Evolutionary conservation across 768 basidiomycete genomes (phyloP), one percentile per base, ranked within the genome.

Genomic region (Naganishia vaughanmartiniae): DNA sequence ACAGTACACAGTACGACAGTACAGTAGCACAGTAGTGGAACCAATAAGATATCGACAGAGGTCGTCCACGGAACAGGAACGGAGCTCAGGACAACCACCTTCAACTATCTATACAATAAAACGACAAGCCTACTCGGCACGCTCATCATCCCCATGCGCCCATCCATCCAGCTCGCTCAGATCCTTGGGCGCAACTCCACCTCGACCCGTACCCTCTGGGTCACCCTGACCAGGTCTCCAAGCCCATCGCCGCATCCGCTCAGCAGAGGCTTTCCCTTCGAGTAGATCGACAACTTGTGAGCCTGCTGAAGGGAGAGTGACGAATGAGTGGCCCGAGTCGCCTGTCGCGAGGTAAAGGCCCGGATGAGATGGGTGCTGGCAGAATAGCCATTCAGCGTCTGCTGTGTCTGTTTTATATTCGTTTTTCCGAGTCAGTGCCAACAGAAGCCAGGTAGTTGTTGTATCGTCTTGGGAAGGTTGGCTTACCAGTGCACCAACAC

Each of bases 401-500:
- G 74, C 70, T 1, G 78, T 76, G 55, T 81, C 77, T 70, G 48
- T 54, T 17, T 15, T 3, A 19, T 15, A 42, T 66, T n/a, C 42
- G 15, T 21, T 30, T n/a, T 4, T 14, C 19, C 34, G 39, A n/a
- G 69, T 28, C 24, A 53, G 28, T 10, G n/a, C 14, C n/a, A 48
- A 26, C 31, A n/a, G 66, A 57, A 6, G 33, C 26, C 3, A 9
- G 65, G 55, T 21, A 33, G 55, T 19, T 33, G 28, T 28, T 30
- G 31, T 33, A 21, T 58, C n/a, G 31, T 39, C 17, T 55, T 4
- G 14, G 48, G 21, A 34, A 7, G 10, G 28, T 12, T 4, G 19
- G 17, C 60, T 65, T 26, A 69, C 72, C 72, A 4, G 78, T 79
- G 66, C 78, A 78, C 77, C 79, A 80, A 60, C 80, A 81, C 67